Evolutionary conservation across 2,329 filamentous ascomycete species (phyloP).

Genomic region (Ascochyta pisi): DNA sequence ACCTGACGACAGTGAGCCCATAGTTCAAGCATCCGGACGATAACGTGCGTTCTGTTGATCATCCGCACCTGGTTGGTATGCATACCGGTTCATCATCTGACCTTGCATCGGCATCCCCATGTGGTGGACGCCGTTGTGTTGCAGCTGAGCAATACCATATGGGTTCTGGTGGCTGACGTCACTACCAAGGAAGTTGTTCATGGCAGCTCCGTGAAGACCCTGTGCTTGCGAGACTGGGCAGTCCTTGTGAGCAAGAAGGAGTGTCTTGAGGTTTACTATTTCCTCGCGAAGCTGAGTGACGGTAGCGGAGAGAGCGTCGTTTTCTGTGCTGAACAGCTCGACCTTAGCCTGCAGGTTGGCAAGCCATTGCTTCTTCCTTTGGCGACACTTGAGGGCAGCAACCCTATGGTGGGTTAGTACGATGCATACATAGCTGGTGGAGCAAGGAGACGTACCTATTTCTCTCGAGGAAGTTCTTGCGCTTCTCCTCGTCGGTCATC

Average conservation of each 20-base stretch:
- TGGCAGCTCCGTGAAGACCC: conserved; percentile 64
- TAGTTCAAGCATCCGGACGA: conserved; percentile 32
- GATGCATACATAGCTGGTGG: not conserved
- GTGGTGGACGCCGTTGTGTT: conserved; percentile 50
- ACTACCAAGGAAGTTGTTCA: conserved; percentile 58
- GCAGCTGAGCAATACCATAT: conserved; percentile 56
- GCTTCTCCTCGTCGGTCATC: conserved; percentile 98
- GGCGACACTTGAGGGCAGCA: conserved; percentile 93
- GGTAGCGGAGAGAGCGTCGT: conserved; percentile 83
- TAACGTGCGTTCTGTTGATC: conserved; percentile 39
- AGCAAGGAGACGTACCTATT: conserved; percentile 73
- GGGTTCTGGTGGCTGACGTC: conserved; percentile 56
- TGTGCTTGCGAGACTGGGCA: conserved; percentile 92
- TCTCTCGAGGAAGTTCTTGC: conserved; percentile 95
- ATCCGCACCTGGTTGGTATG: conserved; percentile 38
- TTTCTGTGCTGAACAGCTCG: conserved; percentile 89
- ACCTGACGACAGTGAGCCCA: conserved; percentile 42
- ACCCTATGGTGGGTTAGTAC: conserved; percentile 66
- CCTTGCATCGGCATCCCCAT: conserved; percentile 50
- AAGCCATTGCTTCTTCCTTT: conserved; percentile 99
- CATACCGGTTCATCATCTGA: conserved; percentile 50
- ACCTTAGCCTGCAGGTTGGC: conserved; percentile 94
- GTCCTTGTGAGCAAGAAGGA: conserved; percentile 93
- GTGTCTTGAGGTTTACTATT: conserved; percentile 91
- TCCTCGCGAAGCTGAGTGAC: conserved; percentile 88